These are phyloP conservation scores for Microbotryum intermedium DNA, from an alignment of 1,284 basidiomycete species.

Conservation along the genomic window DNA sequence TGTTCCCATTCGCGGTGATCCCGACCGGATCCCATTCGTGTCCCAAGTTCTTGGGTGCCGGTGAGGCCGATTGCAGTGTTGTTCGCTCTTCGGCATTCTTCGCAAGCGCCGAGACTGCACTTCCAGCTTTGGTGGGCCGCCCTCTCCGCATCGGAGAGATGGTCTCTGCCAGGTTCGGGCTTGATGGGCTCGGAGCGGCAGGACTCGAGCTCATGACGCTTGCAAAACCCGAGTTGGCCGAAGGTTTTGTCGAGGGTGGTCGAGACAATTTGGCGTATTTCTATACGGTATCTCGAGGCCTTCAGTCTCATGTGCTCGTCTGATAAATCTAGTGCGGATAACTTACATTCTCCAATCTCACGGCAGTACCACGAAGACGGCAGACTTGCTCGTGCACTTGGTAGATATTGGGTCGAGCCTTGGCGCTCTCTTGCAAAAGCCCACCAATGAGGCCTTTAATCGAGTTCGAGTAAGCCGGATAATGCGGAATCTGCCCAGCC, in stretches of 20 bases:
- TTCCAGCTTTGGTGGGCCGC: constrained; percentile 33
- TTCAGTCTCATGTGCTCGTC: too few relatives aligned
- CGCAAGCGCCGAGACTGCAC: neutral
- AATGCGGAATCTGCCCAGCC: constrained; percentile 57
- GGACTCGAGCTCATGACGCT: constrained; percentile 6
- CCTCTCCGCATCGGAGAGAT: constrained; percentile 42
- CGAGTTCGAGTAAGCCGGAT: constrained; percentile 80
- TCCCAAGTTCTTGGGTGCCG: neutral
- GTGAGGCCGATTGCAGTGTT: neutral
- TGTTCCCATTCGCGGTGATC: too few relatives aligned
- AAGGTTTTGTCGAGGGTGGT: neutral
- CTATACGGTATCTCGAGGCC: neutral
- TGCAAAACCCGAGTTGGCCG: constrained; percentile 3
- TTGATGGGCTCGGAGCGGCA: neutral
- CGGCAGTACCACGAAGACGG: constrained; percentile 29
- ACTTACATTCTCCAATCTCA: constrained; percentile 28
- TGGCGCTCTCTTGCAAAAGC: constrained; percentile 32
- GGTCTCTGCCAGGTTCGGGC: constrained; percentile 20
- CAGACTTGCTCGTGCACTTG: constrained; percentile 36
- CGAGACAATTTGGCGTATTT: constrained; percentile 17
- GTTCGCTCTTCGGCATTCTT: too few relatives aligned
- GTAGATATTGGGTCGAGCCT: constrained; percentile 34
- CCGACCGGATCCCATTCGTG: neutral
- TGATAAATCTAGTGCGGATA: neutral
- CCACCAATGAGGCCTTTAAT: constrained; percentile 75